These are phyloP conservation scores for Psilocybe cyanescens DNA, from an alignment of 768 basidiomycete genomes.

Conservation along the genomic window DNA sequence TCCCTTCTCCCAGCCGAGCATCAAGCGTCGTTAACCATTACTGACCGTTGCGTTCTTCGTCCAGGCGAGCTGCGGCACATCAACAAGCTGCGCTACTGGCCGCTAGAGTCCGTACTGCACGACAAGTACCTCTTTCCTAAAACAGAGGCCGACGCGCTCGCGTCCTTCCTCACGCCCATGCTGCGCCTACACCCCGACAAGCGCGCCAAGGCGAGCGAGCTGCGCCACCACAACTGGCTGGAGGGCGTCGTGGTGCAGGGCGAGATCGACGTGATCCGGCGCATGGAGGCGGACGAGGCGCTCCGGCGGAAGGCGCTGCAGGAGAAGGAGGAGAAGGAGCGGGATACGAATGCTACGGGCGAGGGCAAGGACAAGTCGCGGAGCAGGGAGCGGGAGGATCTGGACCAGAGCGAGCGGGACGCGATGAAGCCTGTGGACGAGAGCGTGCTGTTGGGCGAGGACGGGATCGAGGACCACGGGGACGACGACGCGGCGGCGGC, in stretches of 20 bases:
- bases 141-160: constrained; percentile 79
- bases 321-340: constrained; percentile 42
- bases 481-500: constrained; percentile 4
- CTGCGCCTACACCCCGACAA: constrained; percentile 86
- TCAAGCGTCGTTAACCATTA: background rate
- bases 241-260: constrained; percentile 86
- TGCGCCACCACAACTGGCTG: constrained; percentile 87
- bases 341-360: background rate
- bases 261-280: constrained; percentile 80
- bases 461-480: background rate
- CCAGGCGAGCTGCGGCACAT: constrained; percentile 89
- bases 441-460: constrained; percentile 19
- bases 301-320: constrained; percentile 43
- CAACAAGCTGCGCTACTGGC: constrained; percentile 92
- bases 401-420: constrained; percentile 45
- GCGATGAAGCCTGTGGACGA: constrained; percentile 83
- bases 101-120: constrained; percentile 76
- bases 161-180: constrained; percentile 88
- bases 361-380: constrained; percentile 22
- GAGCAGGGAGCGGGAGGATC: constrained; percentile 37
- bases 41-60: background rate
- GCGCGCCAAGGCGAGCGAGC: constrained; percentile 85
- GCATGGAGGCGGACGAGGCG: constrained; percentile 47
- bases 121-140: constrained; percentile 96
- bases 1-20: background rate